Evolutionary conservation across 139 green algal genomes (phyloP), one percentile per base, ranked within the genome.

Genomic region (Micractinium sp.): DNA sequence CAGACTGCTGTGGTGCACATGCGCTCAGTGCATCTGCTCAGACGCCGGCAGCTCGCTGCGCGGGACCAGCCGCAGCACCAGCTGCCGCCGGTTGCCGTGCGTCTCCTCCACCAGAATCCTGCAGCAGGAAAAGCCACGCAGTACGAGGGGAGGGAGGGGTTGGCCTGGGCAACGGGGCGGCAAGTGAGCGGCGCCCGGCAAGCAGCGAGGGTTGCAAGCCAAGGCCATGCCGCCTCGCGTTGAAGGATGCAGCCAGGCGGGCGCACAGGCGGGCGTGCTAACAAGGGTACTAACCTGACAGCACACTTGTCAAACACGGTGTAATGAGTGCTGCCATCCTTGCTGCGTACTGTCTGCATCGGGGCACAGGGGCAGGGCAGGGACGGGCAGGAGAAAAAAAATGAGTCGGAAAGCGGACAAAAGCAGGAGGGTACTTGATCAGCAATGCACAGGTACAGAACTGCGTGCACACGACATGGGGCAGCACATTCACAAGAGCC

Each of bases 281-380:
- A 25, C 63, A 73, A 29, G 23, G 2, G 7, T 0, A 31, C 77
- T 53, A 12, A 82, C 77, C 77, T 82, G 36, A 98, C 95, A 0
- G 95, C 95, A 74, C 91, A 95, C 71, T 92, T 93, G 90, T 97
- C 95, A 91, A 98, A 98, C 31, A 98, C 90, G 4, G 82, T 88
- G 82, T 93, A 97, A 60, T 75, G 56, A 38, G 61, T 88, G 12
- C 71, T 75, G 76, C 83, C 79, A 41, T 89, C 60, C 63, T 87
- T 92, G 56, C 56, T 90, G 76, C 61, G 80, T 74, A 91, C 67
- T 18, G 63, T 82, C 87, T 94, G 71, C 67, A 39, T 31, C 29
- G 16, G 39, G 67, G 29, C 22, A 1, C 15, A 39, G 47, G 38
- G 47, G 47, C 47, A 56, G 47, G 47, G 47, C 47, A 9, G 47